Evolutionary conservation across 495 filamentous ascomycete species (phyloP).

Genomic region (Talaromyces thailandensis): DNA sequence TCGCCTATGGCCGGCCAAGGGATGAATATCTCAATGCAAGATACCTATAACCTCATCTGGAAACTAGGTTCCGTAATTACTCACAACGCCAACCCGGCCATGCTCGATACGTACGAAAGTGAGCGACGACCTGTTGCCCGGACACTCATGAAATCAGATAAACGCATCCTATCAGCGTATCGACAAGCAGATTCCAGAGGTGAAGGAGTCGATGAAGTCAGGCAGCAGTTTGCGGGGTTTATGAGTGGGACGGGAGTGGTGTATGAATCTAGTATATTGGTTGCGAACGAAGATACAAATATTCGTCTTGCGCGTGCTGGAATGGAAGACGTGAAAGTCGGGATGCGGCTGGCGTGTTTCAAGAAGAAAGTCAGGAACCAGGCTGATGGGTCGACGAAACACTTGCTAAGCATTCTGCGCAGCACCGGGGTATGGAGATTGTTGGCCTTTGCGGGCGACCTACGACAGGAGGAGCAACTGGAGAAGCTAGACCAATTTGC

Average conservation of each 20-base stretch:
- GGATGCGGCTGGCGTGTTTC: neutral
- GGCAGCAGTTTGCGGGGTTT: constrained; percentile 11
- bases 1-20: constrained; percentile 69
- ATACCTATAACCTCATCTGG: constrained; percentile 64
- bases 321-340: neutral
- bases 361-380: neutral
- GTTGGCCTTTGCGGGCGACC: constrained; percentile 49
- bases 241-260: constrained; percentile 15
- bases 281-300: constrained; percentile 8
- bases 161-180: neutral
- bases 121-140: constrained; percentile 63
- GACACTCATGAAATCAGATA: constrained; percentile 65
- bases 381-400: neutral
- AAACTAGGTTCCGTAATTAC: constrained; percentile 58
- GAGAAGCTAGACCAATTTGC: constrained; percentile 6
- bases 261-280: constrained; percentile 11
- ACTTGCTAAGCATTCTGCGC: neutral
- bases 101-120: constrained; percentile 61
- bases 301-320: neutral
- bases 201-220: constrained; percentile 10
- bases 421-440: constrained; percentile 48
- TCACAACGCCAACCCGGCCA: constrained; percentile 35
- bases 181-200: neutral
- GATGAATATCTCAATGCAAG: constrained; percentile 64
- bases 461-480: constrained; percentile 13